These are phyloP conservation scores for Vitis hybrid DNA, from an alignment of 177 flowering plant species.

Conservation along the genomic window DNA sequence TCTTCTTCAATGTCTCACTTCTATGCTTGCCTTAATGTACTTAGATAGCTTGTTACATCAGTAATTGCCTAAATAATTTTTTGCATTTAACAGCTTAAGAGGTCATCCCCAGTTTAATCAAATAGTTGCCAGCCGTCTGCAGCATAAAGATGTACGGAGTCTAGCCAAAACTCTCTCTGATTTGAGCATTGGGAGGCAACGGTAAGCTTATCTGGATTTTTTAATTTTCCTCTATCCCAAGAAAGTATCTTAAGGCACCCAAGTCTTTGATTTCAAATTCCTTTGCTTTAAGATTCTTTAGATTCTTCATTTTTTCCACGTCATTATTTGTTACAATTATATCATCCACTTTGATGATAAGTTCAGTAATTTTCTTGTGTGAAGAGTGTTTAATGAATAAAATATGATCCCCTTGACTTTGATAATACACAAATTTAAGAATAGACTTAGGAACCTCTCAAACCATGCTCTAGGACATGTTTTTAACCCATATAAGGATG, in stretches of 20 bases:
- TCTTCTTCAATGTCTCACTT: not conserved
- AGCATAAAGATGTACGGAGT: conserved; percentile 50
- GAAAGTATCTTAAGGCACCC: not conserved
- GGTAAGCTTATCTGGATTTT: conserved; percentile 48
- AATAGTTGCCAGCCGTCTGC: conserved; percentile 51
- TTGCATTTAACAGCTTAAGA: conserved; percentile 59
- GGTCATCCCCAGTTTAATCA: conserved; percentile 65
- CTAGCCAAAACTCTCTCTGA: conserved; percentile 69
- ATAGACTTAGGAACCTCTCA: too few relatives aligned
- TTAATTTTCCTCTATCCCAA: not conserved
- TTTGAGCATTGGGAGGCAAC: conserved; percentile 83
- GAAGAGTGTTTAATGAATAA: too few relatives aligned
- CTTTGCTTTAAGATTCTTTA: too few relatives aligned
- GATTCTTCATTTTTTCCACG: too few relatives aligned
- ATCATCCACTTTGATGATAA: too few relatives aligned
- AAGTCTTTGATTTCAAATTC: too few relatives aligned
- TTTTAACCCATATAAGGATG: too few relatives aligned
- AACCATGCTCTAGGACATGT: too few relatives aligned
- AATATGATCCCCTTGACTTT: too few relatives aligned
- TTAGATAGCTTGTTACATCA: not conserved
- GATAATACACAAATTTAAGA: too few relatives aligned
- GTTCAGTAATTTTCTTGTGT: too few relatives aligned
- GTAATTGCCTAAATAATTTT: not conserved
- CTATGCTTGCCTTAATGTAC: not conserved
- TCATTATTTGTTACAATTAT: not conserved